These are phyloP conservation scores for Aspergillus sclerotiicarbonarius DNA, from an alignment of 495 filamentous ascomycete species.

Conservation along the genomic window DNA sequence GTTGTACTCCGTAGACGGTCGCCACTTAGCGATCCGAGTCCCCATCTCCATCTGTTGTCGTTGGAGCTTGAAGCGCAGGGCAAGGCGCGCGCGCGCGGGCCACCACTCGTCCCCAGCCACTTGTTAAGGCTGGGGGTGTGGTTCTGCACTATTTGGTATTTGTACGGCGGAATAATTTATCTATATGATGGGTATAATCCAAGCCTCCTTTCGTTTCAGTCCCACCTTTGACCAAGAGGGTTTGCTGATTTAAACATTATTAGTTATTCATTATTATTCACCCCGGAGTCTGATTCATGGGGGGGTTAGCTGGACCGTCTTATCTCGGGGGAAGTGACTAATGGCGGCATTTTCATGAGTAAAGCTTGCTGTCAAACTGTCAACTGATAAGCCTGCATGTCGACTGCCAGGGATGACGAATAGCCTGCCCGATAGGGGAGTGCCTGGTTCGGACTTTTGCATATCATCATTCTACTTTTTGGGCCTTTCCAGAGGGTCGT, in stretches of 20 bases:
- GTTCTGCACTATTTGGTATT: not conserved
- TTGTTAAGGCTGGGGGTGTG: not conserved
- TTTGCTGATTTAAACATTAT: not conserved
- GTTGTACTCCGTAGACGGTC: not conserved
- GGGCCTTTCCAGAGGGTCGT: no score
- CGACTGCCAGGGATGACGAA: slow-evolving; percentile 1
- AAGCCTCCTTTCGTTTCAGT: not conserved
- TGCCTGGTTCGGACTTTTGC: not conserved
- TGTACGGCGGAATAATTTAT: not conserved
- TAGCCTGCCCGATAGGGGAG: not conserved
- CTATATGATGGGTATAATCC: not conserved
- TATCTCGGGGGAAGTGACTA: not conserved
- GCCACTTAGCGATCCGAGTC: no score
- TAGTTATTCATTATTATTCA: not conserved
- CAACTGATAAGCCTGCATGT: slow-evolving; percentile 4
- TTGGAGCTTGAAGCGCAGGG: no score
- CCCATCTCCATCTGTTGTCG: no score
- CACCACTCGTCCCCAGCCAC: not conserved
- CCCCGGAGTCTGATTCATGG: not conserved
- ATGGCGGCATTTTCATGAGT: slow-evolving; percentile 1
- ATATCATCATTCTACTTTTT: not conserved
- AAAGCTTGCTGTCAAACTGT: slow-evolving; percentile 1
- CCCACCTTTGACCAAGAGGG: not conserved
- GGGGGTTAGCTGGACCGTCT: not conserved
- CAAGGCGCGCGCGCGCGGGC: no score